Percentiles rank a stretch among this genome's conserved stretches.
Evolutionary conservation across 2,329 filamentous ascomycete genomes (phyloP).

Genomic region (Balansia obtecta): DNA sequence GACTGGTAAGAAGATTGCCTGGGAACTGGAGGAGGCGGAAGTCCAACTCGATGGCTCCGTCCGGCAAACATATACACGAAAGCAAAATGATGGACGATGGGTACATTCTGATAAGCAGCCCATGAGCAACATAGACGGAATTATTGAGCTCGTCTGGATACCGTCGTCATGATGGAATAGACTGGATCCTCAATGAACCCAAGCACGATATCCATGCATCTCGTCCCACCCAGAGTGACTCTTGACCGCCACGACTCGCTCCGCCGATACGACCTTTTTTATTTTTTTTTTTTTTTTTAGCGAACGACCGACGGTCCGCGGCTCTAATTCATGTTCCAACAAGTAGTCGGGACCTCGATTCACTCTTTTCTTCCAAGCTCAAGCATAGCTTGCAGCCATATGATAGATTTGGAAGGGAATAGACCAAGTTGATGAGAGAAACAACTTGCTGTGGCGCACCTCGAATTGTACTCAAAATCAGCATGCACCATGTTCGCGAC

Average conservation of each 20-base stretch:
- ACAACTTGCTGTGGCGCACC: conserved; percentile 2
- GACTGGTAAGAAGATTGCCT: conserved; percentile 38
- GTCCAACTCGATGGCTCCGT: conserved; percentile 36
- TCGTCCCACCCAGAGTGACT: neutral
- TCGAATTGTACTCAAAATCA: neutral
- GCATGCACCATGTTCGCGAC: neutral
- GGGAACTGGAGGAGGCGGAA: conserved; percentile 39
- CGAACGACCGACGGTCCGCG: neutral
- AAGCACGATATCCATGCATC: neutral
- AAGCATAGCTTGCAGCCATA: neutral
- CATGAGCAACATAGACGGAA: conserved; percentile 41
- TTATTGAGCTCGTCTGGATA: conserved; percentile 46
- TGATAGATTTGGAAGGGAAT: neutral
- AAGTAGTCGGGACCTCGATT: neutral
- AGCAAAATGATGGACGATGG: conserved; percentile 41
- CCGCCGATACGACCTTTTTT: neutral
- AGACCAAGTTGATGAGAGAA: neutral
- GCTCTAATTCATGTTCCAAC: neutral
- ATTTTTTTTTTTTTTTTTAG: neutral
- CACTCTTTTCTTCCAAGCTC: neutral
- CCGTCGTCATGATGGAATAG: conserved; percentile 16
- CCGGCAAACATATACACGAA: conserved; percentile 40
- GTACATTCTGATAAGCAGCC: conserved; percentile 29
- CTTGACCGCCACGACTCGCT: neutral
- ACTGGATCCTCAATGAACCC: neutral